A percentile compares a stretch with the other conserved stretches of the same genome.
These are phyloP conservation scores for Stephania yunnanensis DNA, from an alignment of 164 flowering plant genomes.

Conservation along the genomic window DNA sequence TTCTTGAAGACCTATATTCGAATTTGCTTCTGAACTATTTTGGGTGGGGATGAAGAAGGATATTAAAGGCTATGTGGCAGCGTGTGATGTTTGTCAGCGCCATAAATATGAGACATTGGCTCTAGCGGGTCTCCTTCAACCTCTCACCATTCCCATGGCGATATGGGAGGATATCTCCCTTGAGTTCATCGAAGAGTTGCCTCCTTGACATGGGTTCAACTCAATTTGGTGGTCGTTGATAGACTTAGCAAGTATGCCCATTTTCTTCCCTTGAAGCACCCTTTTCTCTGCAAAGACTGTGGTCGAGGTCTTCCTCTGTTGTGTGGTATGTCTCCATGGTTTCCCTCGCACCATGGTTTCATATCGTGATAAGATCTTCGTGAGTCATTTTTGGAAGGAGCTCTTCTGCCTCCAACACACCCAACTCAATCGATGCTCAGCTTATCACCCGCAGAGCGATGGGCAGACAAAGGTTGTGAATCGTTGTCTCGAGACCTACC, in stretches of 20 bases:
- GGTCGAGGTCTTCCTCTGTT: background rate
- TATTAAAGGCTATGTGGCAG: too few relatives aligned
- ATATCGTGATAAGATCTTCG: background rate
- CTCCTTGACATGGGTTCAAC: too few relatives aligned
- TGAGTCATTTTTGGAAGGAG: background rate
- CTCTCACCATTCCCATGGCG: too few relatives aligned
- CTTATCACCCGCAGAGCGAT: background rate
- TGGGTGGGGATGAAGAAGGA: background rate
- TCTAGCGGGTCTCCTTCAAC: too few relatives aligned
- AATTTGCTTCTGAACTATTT: background rate
- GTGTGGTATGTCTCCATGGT: background rate
- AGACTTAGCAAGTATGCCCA: background rate
- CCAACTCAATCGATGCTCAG: background rate
- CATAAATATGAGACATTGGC: too few relatives aligned
- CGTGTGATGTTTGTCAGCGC: background rate
- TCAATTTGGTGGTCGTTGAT: too few relatives aligned
- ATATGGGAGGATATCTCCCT: too few relatives aligned
- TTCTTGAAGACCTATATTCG: background rate
- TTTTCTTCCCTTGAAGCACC: background rate
- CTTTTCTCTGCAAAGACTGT: background rate
- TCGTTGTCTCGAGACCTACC: background rate
- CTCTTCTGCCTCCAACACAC: background rate
- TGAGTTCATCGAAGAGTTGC: too few relatives aligned
- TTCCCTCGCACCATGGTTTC: background rate
- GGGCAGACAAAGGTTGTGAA: slow-evolving; percentile 1